Conservation (phyloP, 768 basidiomycete genomes). For the Infundibulicybe gibba region DNA sequence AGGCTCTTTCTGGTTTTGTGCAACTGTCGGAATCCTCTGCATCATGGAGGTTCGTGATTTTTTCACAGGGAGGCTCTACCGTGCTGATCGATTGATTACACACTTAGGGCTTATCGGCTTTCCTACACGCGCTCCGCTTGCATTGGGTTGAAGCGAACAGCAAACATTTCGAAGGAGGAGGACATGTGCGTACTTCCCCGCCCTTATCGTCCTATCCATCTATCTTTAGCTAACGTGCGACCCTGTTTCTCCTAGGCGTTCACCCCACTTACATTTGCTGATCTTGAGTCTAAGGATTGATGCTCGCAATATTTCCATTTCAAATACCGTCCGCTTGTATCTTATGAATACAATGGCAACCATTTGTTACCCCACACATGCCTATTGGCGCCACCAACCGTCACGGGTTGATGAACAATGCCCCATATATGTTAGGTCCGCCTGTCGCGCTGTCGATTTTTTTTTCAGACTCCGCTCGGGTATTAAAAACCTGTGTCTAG, state of each 20-base stretch:
- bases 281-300: slow-evolving; percentile 34
- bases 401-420: slow-evolving; percentile 10
- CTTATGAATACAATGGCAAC: not conserved
- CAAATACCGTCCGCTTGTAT: not conserved
- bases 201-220: slow-evolving; percentile 14
- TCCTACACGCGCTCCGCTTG: slow-evolving; percentile 92
- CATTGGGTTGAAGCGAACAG: slow-evolving; percentile 99
- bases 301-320: slow-evolving; percentile 1
- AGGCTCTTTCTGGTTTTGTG: slow-evolving; percentile 70
- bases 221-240: slow-evolving; percentile 16
- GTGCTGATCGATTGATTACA: slow-evolving; percentile 9
- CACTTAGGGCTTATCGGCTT: slow-evolving; percentile 84
- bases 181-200: slow-evolving; percentile 69
- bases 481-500: slow-evolving; percentile 26
- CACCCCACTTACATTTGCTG: slow-evolving; percentile 45
- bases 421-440: slow-evolving; percentile 10
- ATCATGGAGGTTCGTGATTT: slow-evolving; percentile 83
- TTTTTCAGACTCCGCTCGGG: slow-evolving; percentile 38
- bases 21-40: slow-evolving; percentile 80
- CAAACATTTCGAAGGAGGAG: slow-evolving; percentile 90
- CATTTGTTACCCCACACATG: slow-evolving; percentile 11
- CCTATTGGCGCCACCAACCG: slow-evolving; percentile 8
- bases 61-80: slow-evolving; percentile 11
- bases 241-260: slow-evolving; percentile 34
- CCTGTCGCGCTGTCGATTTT: slow-evolving; percentile 10